Evolutionary conservation across 306 rosid species (phyloP).

Genomic region (Citrullus mucosospermus): DNA sequence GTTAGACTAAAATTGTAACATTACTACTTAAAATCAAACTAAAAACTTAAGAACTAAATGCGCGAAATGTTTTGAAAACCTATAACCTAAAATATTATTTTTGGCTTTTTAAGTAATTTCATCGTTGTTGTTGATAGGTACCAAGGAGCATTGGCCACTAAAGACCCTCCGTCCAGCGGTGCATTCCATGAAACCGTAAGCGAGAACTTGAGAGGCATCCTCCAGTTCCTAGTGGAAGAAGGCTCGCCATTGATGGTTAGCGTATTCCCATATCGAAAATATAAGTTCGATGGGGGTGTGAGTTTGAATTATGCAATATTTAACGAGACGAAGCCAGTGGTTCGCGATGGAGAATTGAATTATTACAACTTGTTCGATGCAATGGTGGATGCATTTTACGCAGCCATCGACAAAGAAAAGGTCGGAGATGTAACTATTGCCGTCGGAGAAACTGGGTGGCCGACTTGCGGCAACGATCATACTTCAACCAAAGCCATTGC

Average conservation of each 20-base stretch:
- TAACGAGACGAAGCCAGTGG: neutral
- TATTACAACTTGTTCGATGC: conserved; percentile 23
- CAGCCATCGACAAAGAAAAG: conserved; percentile 15
- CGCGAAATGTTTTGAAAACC: too few species aligned
- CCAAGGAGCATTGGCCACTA: neutral
- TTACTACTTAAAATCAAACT: too few species aligned
- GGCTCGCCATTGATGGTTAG: conserved; percentile 23
- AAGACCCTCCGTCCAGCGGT: conserved; percentile 20
- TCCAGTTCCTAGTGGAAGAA: neutral
- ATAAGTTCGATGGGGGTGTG: neutral
- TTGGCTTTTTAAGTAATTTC: too few species aligned
- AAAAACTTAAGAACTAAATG: too few species aligned
- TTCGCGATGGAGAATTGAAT: neutral
- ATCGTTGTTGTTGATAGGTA: neutral
- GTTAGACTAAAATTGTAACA: too few species aligned
- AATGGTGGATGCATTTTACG: conserved; percentile 20
- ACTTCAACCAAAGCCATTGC: conserved; percentile 9
- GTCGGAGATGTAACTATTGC: neutral
- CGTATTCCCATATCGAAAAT: conserved; percentile 14
- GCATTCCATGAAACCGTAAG: neutral
- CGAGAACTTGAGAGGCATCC: neutral
- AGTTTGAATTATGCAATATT: conserved; percentile 10
- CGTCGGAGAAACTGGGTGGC: conserved; percentile 34
- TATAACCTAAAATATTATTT: too few species aligned
- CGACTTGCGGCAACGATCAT: conserved; percentile 18